Evolutionary conservation across 2,329 filamentous ascomycete genomes (phyloP).

Genomic region (Tricladium varicosporioides): DNA sequence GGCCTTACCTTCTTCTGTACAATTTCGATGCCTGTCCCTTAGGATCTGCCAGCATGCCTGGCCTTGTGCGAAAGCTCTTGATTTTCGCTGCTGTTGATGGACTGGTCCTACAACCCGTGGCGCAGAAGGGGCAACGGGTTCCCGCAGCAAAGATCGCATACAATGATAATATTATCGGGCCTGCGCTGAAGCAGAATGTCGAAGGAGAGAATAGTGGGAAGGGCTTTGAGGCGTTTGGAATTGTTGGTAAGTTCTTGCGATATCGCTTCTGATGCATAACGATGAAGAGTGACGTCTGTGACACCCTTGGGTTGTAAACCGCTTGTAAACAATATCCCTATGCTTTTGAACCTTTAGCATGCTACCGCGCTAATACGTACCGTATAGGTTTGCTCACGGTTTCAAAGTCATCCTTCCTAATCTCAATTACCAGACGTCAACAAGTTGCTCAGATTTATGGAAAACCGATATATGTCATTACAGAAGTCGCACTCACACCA

Average conservation of each 20-base stretch:
- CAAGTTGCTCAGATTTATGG: slow-evolving; percentile 87
- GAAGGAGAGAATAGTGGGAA: slow-evolving; percentile 19
- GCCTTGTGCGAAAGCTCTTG: slow-evolving; percentile 34
- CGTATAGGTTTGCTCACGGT: slow-evolving; percentile 76
- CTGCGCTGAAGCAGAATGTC: slow-evolving; percentile 17
- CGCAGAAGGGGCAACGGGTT: slow-evolving; percentile 28
- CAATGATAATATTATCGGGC: slow-evolving; percentile 28
- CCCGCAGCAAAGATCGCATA: slow-evolving; percentile 32
- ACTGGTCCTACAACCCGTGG: slow-evolving; percentile 33
- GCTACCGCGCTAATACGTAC: background rate
- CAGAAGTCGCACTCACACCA: slow-evolving; percentile 87
- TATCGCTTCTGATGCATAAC: background rate
- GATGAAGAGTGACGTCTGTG: background rate
- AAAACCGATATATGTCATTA: slow-evolving; percentile 80
- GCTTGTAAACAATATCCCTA: background rate
- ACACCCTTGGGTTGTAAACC: background rate
- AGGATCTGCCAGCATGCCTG: slow-evolving; percentile 32
- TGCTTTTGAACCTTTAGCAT: background rate
- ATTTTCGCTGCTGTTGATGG: slow-evolving; percentile 36
- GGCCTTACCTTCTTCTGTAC: background rate
- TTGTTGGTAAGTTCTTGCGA: slow-evolving; percentile 31
- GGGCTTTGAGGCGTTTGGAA: slow-evolving; percentile 36
- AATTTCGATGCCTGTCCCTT: slow-evolving; percentile 19
- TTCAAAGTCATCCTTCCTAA: slow-evolving; percentile 76
- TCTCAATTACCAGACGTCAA: slow-evolving; percentile 81